Evolutionary conservation across 148 eudicot species (phyloP).

Genomic region (Cornus suecica): DNA sequence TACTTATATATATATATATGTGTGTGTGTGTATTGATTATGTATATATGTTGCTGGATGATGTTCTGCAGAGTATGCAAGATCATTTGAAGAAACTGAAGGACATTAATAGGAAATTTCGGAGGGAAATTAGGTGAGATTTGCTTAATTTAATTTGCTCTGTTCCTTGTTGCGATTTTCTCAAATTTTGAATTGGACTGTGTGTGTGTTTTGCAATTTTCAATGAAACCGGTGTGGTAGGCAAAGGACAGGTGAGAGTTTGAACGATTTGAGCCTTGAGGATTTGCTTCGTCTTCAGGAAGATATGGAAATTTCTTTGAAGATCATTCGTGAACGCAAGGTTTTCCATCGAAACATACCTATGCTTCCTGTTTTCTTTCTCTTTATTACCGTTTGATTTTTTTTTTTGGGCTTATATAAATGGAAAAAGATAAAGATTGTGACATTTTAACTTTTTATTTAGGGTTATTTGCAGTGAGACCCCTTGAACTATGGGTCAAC

Average conservation of each 20-base stretch:
- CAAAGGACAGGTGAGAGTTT: slow-evolving; percentile 79
- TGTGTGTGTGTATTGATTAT: too few relatives aligned
- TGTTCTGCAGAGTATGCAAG: slow-evolving; percentile 73
- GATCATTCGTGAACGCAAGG: slow-evolving; percentile 73
- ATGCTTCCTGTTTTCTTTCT: neutral
- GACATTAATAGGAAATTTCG: slow-evolving; percentile 59
- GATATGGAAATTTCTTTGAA: slow-evolving; percentile 52
- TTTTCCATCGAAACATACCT: slow-evolving; percentile 14
- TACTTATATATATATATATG: neutral
- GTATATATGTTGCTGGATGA: neutral
- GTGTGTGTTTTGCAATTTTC: neutral
- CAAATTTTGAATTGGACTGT: neutral
- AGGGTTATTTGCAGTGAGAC: too few relatives aligned
- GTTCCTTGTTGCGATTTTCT: neutral
- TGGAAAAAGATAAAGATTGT: neutral
- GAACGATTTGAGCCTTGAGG: slow-evolving; percentile 45
- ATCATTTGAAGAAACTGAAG: slow-evolving; percentile 57
- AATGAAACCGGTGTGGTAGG: slow-evolving; percentile 27
- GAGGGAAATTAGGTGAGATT: slow-evolving; percentile 59
- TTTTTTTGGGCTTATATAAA: neutral
- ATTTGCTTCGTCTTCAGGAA: slow-evolving; percentile 48
- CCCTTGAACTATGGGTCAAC: too few relatives aligned
- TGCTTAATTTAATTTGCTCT: neutral
- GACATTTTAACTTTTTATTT: too few relatives aligned
- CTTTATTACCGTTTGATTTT: too few relatives aligned